These are phyloP conservation scores for Glycine soja DNA, from an alignment of 306 rosid species.

Conservation along the genomic window DNA sequence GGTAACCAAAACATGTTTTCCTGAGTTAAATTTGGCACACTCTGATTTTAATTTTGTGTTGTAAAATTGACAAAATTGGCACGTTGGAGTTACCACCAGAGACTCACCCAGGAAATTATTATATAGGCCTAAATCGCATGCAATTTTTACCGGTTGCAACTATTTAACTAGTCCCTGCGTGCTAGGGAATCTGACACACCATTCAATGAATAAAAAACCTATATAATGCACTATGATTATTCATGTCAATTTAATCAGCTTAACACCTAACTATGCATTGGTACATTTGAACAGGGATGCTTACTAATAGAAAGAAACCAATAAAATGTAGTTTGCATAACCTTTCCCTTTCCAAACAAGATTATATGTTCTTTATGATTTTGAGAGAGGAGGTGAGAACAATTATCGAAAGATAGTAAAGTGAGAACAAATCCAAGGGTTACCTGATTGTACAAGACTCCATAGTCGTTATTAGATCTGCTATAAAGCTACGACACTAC, in stretches of 20 bases:
- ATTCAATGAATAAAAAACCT: no score
- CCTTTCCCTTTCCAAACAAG: not conserved
- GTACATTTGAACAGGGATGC: not conserved
- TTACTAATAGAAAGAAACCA: no score
- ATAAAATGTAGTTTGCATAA: conserved; percentile 12
- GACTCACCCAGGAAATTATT: no score
- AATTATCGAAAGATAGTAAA: no score
- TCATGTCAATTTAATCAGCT: not conserved
- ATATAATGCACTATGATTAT: not conserved
- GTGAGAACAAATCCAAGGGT: conserved; percentile 97
- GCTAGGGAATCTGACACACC: no score
- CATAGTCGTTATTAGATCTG: conserved; percentile 37
- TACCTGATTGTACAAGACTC: conserved; percentile 59
- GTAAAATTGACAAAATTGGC: no score
- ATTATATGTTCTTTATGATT: not conserved
- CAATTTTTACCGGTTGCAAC: no score
- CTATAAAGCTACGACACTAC: conserved; percentile 20
- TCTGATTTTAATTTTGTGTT: no score
- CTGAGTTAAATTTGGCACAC: no score
- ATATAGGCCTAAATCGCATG: no score
- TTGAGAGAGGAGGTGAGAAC: not conserved
- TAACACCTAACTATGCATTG: not conserved
- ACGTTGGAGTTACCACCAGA: no score
- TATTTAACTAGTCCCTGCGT: no score
- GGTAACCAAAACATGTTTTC: not conserved